Evolutionary conservation across 257 asterid genomes (phyloP), one percentile per base, ranked within the genome.

Genomic region (Ballota nigra): DNA sequence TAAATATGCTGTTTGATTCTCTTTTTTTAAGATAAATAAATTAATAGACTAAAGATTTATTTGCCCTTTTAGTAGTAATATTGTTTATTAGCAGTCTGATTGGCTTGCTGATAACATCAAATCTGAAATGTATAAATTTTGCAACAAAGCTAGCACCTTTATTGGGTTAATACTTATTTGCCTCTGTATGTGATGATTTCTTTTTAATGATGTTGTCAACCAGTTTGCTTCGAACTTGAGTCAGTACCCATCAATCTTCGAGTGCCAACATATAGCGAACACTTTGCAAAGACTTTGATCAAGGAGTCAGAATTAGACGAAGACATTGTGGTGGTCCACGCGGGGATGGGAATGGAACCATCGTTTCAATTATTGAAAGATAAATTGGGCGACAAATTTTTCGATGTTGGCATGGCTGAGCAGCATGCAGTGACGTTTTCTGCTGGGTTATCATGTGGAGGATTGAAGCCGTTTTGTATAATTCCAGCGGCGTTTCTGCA

Each of bases 401-500:
- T 89, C 31, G 88, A 85, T 40, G 92, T 89, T 63, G 98, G 98
- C 75, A 89, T 92, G 96, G 98, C 96, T n/a, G 98, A 92, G 87
- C 98, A 92, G 74, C 98, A 92, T 60, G 98, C 98, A 3, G 96
- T 92, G 4, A 89, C 98, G 51, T 92, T 92, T 77, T 83, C 96
- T 10, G 96, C 98, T 23, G 98, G 98, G 64, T 82, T 92, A 9
- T 77, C 96, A 6, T 53, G 96, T 62, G 96, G 96, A 31, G 96
- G 96, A 55, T 76, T 92, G 87, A 92, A 88, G 80, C 98, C 98
- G 1, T 92, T 92, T 61, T 92, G 98, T 75, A 86, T 89, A 65
- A 89, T 92, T 49, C 94, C 96, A 8, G 89, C 98, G 13, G 85
- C 96, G 29, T 92, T 88, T 68, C 96, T 92, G 68, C 96, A 92